Base-by-base conservation (phyloP, 208 protist species). In the Wallacemonas sp. region DNA sequence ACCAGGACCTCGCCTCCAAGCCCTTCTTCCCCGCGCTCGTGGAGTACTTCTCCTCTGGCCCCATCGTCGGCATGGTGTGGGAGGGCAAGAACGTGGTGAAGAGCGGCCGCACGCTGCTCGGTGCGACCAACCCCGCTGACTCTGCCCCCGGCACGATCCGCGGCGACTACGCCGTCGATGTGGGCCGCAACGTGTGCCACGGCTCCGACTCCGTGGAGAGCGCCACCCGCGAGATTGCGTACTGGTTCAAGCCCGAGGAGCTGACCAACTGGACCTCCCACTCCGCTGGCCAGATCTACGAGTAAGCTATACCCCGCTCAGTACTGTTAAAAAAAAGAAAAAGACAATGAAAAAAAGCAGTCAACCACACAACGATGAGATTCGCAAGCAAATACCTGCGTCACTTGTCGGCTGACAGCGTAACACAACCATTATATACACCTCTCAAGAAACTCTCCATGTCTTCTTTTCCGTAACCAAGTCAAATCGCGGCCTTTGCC, bases 51-150 rank as follows among this genome's bases (percentile, higher is more conserved):
- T 94, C 92, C 44, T 98, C 91, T 26, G 98, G 97, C 71, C 97
- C 98, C 58, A 97, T 99, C 66, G 89, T 98, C 68, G 93, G 92
- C 46, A 99, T 99, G 96, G 96, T 98, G 53, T 99, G 92, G 93
- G 96, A 99, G 81, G 98, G 98, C 68, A 95, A 96, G 70, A 91
- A 90, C 64, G 97, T 94, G 57, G 93, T 99, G 67, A 92, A 92
- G 66, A 85, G 80, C 62, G 96, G 87, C 64, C 97, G 98, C 70
- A 66, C 78, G 46, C 86, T 99, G 38, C 87, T 99, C 41, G 98
- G 98, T 65, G 93, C 88, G 38, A 99, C 98, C 44, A 97, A 98
- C 82, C 97, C 97, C 59, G 76, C 81, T 39, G 87, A 94, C 70
- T 92, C 89, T 36, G 81, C 82, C 37, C 95, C 97, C 63, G 98